phyloP scores from a whole-genome alignment of 345 rosid species.

The Eucalyptus polybractea region DNA sequence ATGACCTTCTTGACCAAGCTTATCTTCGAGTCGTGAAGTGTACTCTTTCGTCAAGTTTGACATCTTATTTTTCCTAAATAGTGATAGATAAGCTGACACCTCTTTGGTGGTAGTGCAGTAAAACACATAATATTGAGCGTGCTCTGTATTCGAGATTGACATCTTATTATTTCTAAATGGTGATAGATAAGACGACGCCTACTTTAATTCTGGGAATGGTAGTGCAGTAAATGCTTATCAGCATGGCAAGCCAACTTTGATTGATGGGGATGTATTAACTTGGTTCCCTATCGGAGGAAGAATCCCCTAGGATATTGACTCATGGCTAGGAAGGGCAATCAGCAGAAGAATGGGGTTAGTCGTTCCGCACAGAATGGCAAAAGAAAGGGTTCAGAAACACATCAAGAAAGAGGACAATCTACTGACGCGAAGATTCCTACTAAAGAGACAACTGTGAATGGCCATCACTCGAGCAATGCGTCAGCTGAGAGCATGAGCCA shows the following conservation, averaged over 20 bases:
- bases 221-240: not conserved
- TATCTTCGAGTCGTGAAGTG: not conserved
- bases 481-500: not conserved
- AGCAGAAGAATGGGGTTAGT: constrained; percentile 65
- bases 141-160: not conserved
- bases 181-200: not conserved
- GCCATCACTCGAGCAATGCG: constrained; percentile 21
- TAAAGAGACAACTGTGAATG: constrained; percentile 29
- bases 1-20: not conserved
- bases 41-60: not conserved
- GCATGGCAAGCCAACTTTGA: not conserved
- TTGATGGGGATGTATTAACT: not conserved
- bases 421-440: constrained; percentile 24
- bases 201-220: not conserved
- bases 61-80: not conserved
- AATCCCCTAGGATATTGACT: not conserved
- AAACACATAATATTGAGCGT: not conserved
- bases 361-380: constrained; percentile 31
- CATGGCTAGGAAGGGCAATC: constrained; percentile 87
- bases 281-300: not conserved
- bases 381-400: constrained; percentile 35
- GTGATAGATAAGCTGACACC: not conserved
- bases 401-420: constrained; percentile 18
- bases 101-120: not conserved
- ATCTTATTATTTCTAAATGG: not conserved